Evolutionary conservation across 2,329 filamentous ascomycete genomes (phyloP).

Genomic region (Didymosphaeria variabile): DNA sequence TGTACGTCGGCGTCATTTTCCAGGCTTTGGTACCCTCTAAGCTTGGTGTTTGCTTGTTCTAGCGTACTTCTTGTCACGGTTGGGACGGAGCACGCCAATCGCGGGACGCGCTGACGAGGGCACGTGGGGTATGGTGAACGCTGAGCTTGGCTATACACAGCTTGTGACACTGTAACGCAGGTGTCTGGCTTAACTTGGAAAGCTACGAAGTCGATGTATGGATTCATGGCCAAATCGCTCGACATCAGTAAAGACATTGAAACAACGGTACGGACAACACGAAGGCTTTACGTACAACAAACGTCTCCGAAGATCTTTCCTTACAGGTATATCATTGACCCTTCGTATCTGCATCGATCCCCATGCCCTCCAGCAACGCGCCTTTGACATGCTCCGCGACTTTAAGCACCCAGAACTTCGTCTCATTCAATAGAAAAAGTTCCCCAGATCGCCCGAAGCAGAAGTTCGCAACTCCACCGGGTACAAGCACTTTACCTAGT

Average conservation of each 20-base stretch:
- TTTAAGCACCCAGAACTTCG: slow-evolving; percentile 26
- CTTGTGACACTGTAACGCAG: no score
- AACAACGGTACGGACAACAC: neutral
- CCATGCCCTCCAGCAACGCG: slow-evolving; percentile 1
- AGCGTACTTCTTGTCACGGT: slow-evolving; percentile 27
- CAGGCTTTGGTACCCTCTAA: neutral
- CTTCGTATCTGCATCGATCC: neutral
- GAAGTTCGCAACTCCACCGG: slow-evolving; percentile 58
- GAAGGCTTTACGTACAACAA: no score
- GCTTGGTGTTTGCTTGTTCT: slow-evolving; percentile 16
- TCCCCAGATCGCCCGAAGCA: slow-evolving; percentile 58
- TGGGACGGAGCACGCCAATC: slow-evolving; percentile 24
- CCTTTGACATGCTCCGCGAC: neutral
- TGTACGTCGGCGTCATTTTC: slow-evolving; percentile 2
- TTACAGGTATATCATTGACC: neutral
- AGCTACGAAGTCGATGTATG: no score
- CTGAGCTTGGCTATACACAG: neutral
- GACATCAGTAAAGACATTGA: no score
- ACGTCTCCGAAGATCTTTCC: no score
- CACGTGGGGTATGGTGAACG: slow-evolving; percentile 3
- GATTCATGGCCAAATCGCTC: no score
- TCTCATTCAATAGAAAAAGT: slow-evolving; percentile 59
- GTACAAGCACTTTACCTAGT: slow-evolving; percentile 47
- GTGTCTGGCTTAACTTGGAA: no score
- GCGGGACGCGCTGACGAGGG: slow-evolving; percentile 4